Evolutionary conservation across 257 asterid genomes (phyloP), one percentile per base, ranked within the genome.

Genomic region (Capsicum pubescens): DNA sequence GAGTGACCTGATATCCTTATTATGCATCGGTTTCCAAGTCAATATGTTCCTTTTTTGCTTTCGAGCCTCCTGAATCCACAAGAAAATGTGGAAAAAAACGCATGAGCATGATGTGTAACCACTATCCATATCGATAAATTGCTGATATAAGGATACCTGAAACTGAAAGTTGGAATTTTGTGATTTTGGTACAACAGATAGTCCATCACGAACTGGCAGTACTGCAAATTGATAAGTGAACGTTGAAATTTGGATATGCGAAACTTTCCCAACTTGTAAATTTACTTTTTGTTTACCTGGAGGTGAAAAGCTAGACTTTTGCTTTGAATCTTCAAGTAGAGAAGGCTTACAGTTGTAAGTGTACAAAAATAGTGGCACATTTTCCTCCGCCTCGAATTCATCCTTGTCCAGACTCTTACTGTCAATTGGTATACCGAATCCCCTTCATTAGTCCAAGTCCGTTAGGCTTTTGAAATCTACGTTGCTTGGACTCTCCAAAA

Each of bases 131-230:
- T 82, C 50, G 16, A 60, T 4, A 61, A 8, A 13, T 42, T 15
- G 3, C 6, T 17, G 19, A 26, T 54, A 59, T 56, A 26, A 46
- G 12, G 50, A 77, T 66, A 93, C 97, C 94, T 91, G 89, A 84
- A 93, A 92, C 61, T 89, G 90, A 80, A 92, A 92, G 81, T 15
- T 85, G 26, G 88, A 83, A 44, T 78, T 77, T 88, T 84, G 89
- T 54, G 88, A 56, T 83, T 84, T 90, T 39, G 94, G 91, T 79
- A 83, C 57, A 50, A 76, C 44, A 32, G 91, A 58, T 50, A 82
- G 88, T 66, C 87, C 86, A 80, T 90, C 91, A 1, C 80, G 86
- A 50, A 86, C 91, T 3, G 91, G 93, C 8, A 87, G 17, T 83
- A 91, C 95, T 93, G 79, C 70, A 81, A 76, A 68, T 54, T 58